Percentiles rank a stretch among this genome's conserved stretches.
Evolutionary conservation across 441 rosid species (phyloP).

Genomic region (Erodium trifolium): DNA sequence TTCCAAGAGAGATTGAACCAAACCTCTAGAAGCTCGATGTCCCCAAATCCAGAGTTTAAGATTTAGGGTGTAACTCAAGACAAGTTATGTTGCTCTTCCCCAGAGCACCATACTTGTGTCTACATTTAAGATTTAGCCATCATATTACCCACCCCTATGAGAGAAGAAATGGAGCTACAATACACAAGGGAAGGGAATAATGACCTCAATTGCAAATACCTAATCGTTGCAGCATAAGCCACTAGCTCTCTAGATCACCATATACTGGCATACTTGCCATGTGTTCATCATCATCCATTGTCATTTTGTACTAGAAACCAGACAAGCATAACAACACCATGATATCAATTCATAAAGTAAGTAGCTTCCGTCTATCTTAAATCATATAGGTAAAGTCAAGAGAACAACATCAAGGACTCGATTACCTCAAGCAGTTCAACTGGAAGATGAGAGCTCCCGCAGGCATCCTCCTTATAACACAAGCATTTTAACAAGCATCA

Average conservation of each 20-base stretch:
- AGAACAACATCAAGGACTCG: conserved; percentile 1
- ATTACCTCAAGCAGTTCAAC: conserved; percentile 14
- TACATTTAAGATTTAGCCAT: background rate
- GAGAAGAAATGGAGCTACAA: background rate
- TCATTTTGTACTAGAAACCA: too few species aligned
- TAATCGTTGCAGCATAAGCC: background rate
- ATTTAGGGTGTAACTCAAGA: too few species aligned
- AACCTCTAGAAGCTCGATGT: background rate
- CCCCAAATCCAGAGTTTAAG: too few species aligned
- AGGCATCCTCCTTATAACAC: conserved; percentile 17
- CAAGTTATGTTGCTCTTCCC: too few species aligned
- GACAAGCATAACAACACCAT: background rate
- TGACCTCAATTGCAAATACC: background rate
- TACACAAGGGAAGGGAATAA: background rate
- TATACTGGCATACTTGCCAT: background rate
- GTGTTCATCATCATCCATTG: background rate
- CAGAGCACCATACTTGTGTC: background rate
- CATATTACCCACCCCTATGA: background rate
- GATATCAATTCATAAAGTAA: background rate
- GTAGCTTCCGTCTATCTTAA: background rate
- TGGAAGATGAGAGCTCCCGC: conserved; percentile 12
- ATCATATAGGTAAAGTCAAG: background rate
- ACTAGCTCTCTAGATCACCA: background rate
- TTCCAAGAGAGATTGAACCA: background rate
- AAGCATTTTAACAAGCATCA: conserved; percentile 8